Percentiles rank a stretch among this genome's conserved stretches.
phyloP scores from a whole-genome alignment of 1,139 yeast species.

The Pneumocystis carinii region DNA sequence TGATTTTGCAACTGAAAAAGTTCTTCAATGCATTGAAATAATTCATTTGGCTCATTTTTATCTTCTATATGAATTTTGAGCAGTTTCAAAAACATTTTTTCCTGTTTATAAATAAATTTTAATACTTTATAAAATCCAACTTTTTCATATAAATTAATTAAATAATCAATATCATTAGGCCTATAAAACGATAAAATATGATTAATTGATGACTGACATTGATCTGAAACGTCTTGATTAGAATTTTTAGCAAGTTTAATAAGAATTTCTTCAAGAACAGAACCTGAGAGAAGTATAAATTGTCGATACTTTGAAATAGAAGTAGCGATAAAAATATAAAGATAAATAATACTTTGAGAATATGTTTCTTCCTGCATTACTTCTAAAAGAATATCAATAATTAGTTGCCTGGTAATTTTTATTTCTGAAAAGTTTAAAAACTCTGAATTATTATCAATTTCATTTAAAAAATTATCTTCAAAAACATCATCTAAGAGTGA shows the following conservation, averaged over 20 bases:
- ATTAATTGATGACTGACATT: conserved; percentile 60
- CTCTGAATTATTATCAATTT: conserved; percentile 14
- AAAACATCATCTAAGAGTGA: conserved; percentile 60
- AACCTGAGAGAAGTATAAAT: conserved; percentile 54
- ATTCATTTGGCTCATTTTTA: conserved; percentile 14
- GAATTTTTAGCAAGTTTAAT: conserved; percentile 35
- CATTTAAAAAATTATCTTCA: conserved; percentile 53
- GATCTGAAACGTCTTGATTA: conserved; percentile 30
- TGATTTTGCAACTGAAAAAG: conserved; percentile 15
- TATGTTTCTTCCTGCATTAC: conserved; percentile 27
- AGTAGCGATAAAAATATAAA: conserved; percentile 57
- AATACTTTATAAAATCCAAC: conserved; percentile 46
- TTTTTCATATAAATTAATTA: conserved; percentile 38
- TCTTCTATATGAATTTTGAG: conserved; percentile 28
- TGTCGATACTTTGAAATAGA: conserved; percentile 71
- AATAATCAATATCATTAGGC: conserved; percentile 34
- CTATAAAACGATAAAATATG: conserved; percentile 48
- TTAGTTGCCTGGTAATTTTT: conserved; percentile 43
- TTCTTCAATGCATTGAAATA: conserved; percentile 21
- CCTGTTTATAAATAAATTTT: conserved; percentile 39
- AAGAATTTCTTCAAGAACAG: conserved; percentile 35
- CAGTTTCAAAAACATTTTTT: conserved; percentile 39
- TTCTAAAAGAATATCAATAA: conserved; percentile 51
- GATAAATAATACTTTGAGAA: conserved; percentile 26
- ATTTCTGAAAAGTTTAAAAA: conserved; percentile 18